phyloP scores from a whole-genome alignment of 306 rosid genomes.

The Glycyrrhiza uralensis region DNA sequence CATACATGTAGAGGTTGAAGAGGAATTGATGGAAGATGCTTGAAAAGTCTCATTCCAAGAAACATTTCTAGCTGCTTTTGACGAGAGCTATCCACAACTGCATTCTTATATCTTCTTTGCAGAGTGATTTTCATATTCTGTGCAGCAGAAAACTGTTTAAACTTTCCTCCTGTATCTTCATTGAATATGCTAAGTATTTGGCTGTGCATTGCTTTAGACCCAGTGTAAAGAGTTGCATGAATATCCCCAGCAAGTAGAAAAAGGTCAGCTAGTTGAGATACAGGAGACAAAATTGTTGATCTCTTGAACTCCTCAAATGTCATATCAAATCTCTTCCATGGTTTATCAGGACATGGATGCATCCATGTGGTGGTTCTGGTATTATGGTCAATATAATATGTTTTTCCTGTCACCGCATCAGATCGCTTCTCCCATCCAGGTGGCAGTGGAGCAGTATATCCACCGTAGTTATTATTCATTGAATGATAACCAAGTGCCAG shows the following conservation, averaged over 20 bases:
- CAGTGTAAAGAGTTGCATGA: constrained; percentile 97
- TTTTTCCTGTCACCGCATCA: constrained; percentile 90
- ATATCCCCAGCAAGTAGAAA: constrained; percentile 98
- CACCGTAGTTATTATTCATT: constrained; percentile 53
- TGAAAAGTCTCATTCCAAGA: constrained; percentile 94
- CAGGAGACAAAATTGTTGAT: constrained; percentile 87
- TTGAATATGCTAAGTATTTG: constrained; percentile 96
- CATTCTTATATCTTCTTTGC: constrained; percentile 96
- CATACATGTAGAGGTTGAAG: constrained; percentile 88
- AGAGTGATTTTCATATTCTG: constrained; percentile 94
- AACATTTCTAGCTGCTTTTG: constrained; percentile 96
- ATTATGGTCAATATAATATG: constrained; percentile 87
- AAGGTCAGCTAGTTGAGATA: constrained; percentile 86
- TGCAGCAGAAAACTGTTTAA: constrained; percentile 92
- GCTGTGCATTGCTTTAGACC: constrained; percentile 99
- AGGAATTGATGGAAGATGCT: constrained; percentile 96
- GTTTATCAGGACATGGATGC: constrained; percentile 98
- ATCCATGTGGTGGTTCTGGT: constrained; percentile 97
- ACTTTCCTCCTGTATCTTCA: constrained; percentile 92
- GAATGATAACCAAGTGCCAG: constrained; percentile 67
- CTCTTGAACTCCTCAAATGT: constrained; percentile 90
- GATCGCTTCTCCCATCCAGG: constrained; percentile 99
- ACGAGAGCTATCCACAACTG: constrained; percentile 93
- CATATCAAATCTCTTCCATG: constrained; percentile 99
- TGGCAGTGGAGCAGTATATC: constrained; percentile 89